Conservation (phyloP, 345 rosid species). For the Brassica juncea region DNA sequence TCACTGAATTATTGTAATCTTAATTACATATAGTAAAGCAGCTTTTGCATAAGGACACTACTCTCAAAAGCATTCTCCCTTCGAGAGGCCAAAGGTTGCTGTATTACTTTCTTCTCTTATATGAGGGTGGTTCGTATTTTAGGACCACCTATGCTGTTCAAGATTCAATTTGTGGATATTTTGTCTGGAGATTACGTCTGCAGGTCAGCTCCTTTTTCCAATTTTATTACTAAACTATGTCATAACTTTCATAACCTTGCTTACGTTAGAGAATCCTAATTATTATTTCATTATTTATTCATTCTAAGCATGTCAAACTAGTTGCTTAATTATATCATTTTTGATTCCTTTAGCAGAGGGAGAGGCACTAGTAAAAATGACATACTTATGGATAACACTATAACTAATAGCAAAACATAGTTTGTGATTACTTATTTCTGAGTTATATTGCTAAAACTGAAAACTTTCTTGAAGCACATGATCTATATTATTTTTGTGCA, state of each 20-base stretch:
- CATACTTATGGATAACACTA: slow-evolving; percentile 10
- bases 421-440: neutral
- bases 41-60: slow-evolving; percentile 35
- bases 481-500: neutral
- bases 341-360: slow-evolving; percentile 30
- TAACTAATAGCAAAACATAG: neutral
- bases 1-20: slow-evolving; percentile 38
- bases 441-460: neutral
- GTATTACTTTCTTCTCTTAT: slow-evolving; percentile 38
- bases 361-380: neutral
- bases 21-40: slow-evolving; percentile 27
- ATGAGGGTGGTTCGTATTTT: slow-evolving; percentile 29
- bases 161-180: slow-evolving; percentile 35
- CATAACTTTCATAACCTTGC: slow-evolving; percentile 37
- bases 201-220: slow-evolving; percentile 34
- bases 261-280: slow-evolving; percentile 40
- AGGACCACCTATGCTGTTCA: slow-evolving; percentile 39
- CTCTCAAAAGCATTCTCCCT: slow-evolving; percentile 37
- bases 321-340: slow-evolving; percentile 25
- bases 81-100: slow-evolving; percentile 42
- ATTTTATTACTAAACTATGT: slow-evolving; percentile 35
- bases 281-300: slow-evolving; percentile 32
- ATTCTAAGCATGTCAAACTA: slow-evolving; percentile 32
- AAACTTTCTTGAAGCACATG: neutral
- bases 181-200: slow-evolving; percentile 40